phyloP scores from a whole-genome alignment of 345 rosid genomes.

The Lagerstroemia speciosa region DNA sequence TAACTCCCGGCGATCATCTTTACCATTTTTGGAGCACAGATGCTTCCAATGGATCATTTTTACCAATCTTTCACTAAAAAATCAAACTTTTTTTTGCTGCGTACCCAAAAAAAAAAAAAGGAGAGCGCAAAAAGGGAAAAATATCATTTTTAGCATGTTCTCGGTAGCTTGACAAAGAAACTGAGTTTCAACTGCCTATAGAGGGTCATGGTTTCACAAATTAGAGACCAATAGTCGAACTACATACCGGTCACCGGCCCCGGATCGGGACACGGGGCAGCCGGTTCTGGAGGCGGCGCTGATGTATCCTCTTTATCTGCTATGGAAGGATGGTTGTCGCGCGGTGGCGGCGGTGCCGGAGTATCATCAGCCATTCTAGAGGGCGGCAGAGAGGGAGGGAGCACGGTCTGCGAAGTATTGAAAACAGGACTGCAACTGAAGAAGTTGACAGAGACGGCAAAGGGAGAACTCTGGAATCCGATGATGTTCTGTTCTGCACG shows the following conservation, averaged over 20 bases:
- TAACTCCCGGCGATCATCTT: not conserved
- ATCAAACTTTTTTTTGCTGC: not conserved
- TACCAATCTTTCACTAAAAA: not conserved
- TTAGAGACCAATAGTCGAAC: not conserved
- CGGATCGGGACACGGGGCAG: not conserved
- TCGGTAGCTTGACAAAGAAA: not conserved
- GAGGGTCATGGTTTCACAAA: not conserved
- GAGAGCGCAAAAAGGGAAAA: too few species aligned
- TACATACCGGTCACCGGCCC: conserved; percentile 1
- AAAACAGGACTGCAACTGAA: not conserved
- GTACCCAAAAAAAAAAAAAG: not conserved
- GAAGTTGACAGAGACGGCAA: not conserved
- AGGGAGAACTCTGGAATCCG: not conserved
- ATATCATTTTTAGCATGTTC: not conserved
- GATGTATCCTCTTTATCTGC: conserved; percentile 9
- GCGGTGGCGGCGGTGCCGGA: not conserved
- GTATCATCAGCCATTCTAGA: conserved; percentile 22
- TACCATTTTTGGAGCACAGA: not conserved
- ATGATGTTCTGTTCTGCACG: not conserved
- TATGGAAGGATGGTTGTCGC: conserved; percentile 5
- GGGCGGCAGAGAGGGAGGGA: not conserved
- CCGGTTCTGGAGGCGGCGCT: not conserved
- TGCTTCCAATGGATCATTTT: not conserved
- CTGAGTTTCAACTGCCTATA: not conserved
- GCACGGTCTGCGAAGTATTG: not conserved